Evolutionary conservation across 1,284 basidiomycete genomes (phyloP).

Genomic region (Ganoderma sinense): DNA sequence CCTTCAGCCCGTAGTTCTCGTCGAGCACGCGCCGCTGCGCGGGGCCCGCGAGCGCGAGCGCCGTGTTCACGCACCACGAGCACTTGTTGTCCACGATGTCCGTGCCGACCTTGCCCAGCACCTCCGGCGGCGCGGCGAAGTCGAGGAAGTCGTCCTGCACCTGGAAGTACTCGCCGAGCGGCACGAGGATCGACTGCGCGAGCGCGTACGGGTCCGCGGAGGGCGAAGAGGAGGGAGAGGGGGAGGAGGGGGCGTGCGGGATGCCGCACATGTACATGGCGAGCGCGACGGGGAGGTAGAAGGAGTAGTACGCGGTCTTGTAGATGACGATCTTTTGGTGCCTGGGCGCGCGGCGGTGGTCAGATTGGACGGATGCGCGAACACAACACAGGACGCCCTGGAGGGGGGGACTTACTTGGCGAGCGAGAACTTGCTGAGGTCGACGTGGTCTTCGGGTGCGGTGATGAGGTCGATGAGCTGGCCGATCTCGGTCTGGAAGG

Average conservation of each 20-base stretch:
- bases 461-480: conserved; percentile 97
- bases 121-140: conserved; percentile 89
- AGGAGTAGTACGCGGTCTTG: conserved; percentile 99
- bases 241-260: conserved; percentile 47
- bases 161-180: conserved; percentile 98
- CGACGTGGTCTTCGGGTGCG: conserved; percentile 90
- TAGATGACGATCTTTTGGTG: conserved; percentile 95
- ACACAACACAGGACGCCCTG: not conserved
- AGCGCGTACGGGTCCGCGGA: conserved; percentile 74
- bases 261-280: conserved; percentile 88
- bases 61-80: conserved; percentile 95
- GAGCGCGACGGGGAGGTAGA: conserved; percentile 97
- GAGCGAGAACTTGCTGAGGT: conserved; percentile 89
- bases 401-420: conserved; percentile 65
- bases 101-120: conserved; percentile 97
- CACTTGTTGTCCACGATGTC: conserved; percentile 99
- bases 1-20: conserved; percentile 90
- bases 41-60: conserved; percentile 66
- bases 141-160: conserved; percentile 99
- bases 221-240: conserved; percentile 37
- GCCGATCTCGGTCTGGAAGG: conserved; percentile 96
- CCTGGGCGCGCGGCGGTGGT: conserved; percentile 48
- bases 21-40: conserved; percentile 69
- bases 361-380: not conserved
- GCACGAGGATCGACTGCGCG: conserved; percentile 88